Evolutionary conservation across 2,329 filamentous ascomycete genomes (phyloP).

Genomic region (Penicillium sp.): DNA sequence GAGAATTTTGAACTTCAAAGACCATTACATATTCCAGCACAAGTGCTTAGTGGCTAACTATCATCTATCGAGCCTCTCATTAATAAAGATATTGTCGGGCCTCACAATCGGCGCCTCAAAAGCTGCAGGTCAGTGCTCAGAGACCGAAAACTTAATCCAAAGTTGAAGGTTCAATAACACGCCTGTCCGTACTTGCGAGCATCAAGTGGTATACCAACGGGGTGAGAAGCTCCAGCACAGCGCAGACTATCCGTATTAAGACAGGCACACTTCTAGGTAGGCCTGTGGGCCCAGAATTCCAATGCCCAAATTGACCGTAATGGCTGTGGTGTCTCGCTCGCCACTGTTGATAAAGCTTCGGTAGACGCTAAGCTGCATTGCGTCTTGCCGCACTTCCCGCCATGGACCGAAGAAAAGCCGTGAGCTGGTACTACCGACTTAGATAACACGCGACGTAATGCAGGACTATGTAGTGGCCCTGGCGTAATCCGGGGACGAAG

Average conservation of each 20-base stretch:
- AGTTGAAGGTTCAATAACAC: slow-evolving; percentile 18
- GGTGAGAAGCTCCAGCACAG: slow-evolving; percentile 50
- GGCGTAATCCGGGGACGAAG: neutral
- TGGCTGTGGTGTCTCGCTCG: no score
- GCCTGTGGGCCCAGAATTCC: slow-evolving; percentile 31
- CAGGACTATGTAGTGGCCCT: no score
- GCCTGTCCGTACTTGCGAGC: slow-evolving; percentile 47
- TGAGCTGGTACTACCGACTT: neutral
- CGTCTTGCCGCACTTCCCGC: neutral
- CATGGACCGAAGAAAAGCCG: neutral
- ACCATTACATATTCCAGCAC: no score
- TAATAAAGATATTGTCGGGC: no score
- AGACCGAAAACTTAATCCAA: no score
- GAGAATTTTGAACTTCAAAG: no score
- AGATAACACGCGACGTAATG: neutral
- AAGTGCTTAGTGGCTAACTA: no score
- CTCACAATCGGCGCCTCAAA: no score
- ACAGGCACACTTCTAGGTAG: slow-evolving; percentile 49
- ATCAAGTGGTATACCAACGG: slow-evolving; percentile 55
- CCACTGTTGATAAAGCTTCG: neutral
- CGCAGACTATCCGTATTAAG: slow-evolving; percentile 56
- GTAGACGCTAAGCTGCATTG: neutral
- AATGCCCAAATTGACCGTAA: no score
- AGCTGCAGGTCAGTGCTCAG: no score
- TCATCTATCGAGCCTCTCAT: no score